Evolutionary conservation across 257 asterid species (phyloP), one percentile per base, ranked within the genome.

Genomic region (Mitragyna speciosa): DNA sequence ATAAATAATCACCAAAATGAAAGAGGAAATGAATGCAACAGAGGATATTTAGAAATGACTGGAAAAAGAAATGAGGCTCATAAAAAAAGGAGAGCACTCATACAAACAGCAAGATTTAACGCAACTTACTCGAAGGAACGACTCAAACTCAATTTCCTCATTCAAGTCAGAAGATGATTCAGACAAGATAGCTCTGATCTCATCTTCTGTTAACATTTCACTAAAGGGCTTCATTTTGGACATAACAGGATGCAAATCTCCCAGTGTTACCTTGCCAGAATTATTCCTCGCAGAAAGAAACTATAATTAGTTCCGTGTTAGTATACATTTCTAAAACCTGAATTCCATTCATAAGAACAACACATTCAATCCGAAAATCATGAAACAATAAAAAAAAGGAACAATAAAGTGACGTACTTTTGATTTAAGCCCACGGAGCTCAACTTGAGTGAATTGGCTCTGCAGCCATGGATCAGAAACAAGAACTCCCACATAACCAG

Each of bases 371-470:
- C 2, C 4, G 41, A 2, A 2, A 26, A 20, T 24, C 12, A 47
- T 2, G 33, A 26, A 22, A 16, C 28, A 49, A 64, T 20, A 31
- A 61, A 24, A 52, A 12, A 48, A 30, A 28, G 11, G 36, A 22
- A 63, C 73, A 7, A 19, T 76, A 7, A 51, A 5, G 20, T 4
- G 41, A 28, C 79, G 26, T 85, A 90, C 97, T 81, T 89, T 87
- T 6, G 97, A 83, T 85, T 93, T 85, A 69, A 93, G 95, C 80
- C 83, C 74, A 2, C 92, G 91, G 48, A 93, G 96, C 92, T 92
- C 97, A 65, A 92, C 95, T 89, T 92, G 97, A 72, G 97, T 91
- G 80, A 92, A 92, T 81, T 92, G 97, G 88, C 90, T 90, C 85
- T 93, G 97, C 85, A 93, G 97, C 93, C 89, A 82, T 73, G 85